Conservation (phyloP, 495 filamentous ascomycete species). For the Penicillium taxi region DNA sequence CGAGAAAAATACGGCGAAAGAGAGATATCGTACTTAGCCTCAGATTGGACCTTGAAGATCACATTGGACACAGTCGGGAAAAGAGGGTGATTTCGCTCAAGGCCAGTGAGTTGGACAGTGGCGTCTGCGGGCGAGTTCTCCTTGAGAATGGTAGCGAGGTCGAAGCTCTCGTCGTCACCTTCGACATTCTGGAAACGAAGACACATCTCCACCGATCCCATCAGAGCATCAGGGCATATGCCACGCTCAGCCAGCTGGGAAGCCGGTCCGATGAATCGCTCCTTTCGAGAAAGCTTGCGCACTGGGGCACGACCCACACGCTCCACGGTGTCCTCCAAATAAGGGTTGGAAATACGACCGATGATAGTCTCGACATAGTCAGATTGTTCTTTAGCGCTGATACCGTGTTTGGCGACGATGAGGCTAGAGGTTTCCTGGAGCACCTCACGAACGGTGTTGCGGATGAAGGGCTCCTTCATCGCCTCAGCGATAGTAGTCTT, state of each 20-base stretch:
- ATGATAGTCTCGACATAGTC: constrained; percentile 90
- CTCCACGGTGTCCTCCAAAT: constrained; percentile 85
- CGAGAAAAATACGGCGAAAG: neutral
- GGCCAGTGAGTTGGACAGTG: constrained; percentile 65
- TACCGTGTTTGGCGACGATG: constrained; percentile 79
- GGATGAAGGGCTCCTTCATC: constrained; percentile 59
- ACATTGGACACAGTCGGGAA: constrained; percentile 62
- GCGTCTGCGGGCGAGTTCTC: constrained; percentile 55
- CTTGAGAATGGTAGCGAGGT: constrained; percentile 77
- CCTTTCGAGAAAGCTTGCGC: constrained; percentile 83
- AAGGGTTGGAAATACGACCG: constrained; percentile 86
- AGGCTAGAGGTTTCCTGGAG: constrained; percentile 76
- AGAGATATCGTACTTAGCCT: constrained; percentile 28
- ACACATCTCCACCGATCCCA: constrained; percentile 75
- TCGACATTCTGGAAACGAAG: constrained; percentile 88
- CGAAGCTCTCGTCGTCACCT: constrained; percentile 75
- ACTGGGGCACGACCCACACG: constrained; percentile 93
- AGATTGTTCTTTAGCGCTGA: constrained; percentile 67
- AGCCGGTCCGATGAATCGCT: constrained; percentile 91
- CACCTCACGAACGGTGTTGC: constrained; percentile 62
- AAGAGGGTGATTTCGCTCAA: constrained; percentile 63
- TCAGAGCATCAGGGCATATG: constrained; percentile 56
- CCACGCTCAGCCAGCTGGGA: constrained; percentile 73
- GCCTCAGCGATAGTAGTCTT: constrained; percentile 85
- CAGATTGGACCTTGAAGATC: constrained; percentile 68